Base-by-base conservation (phyloP, 2,329 filamentous ascomycete species). In the Fusarium sp. region DNA sequence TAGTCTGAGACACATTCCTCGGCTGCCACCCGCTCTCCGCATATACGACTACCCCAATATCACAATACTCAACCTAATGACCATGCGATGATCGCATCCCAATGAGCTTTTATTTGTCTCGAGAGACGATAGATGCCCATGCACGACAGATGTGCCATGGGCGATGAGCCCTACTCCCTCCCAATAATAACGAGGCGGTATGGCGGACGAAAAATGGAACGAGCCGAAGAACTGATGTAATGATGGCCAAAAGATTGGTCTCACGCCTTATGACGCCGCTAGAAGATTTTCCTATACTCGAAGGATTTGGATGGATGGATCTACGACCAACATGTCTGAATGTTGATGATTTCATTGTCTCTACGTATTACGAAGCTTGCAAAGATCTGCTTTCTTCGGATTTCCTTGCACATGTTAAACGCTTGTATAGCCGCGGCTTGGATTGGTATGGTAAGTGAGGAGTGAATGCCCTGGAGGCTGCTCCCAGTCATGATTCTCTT, bases 381-480 rank as follows among this genome's bases (percentile, higher is more conserved):
- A 22, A 33, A 62, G 51, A 33, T 49, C 36, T 56, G 53, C 51
- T 35, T 46, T 17, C 35, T 53, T 55, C 31, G 14, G 38, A 27
- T 42, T 62, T 35, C 44, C 27, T 27, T 55, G 24, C 46, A 51
- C 46, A 51, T 55, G 31, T 55, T 51, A 22, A 46, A 62, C 33
- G 49, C 44, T 31, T 22, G n/a, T 38, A 40, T 44, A 40, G 51
- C n/a, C 29, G 35, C 40, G 36, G 29, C 49, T 17, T 44, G 46
- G 51, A 36, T 38, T 38, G 46, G 58, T 56, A 29, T 56, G 40
- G 63, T 44, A 40, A 44, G n/a, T 36, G 33, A 57, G 51, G 33
- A 73, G 71, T 36, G 42, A 31, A 59, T 33, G 71, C 71, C 71
- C 71, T 72, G 71, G 71, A 72, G 68, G 71, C 64, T 61, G 55